Conservation (phyloP, 495 filamentous ascomycete species). For the Neurospora discreta region DNA sequence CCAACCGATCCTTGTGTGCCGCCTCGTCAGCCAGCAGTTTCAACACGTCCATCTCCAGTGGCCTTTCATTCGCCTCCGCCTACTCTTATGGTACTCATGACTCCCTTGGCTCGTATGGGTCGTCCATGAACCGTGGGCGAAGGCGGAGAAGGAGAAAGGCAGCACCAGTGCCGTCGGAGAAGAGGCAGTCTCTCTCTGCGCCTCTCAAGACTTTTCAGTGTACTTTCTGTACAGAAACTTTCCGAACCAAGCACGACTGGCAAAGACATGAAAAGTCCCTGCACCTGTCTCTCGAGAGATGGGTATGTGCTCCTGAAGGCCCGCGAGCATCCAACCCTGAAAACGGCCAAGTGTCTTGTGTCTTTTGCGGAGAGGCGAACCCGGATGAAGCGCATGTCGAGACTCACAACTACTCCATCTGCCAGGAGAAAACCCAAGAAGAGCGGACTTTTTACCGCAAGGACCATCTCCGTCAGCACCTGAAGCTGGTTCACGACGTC, state of each 20-base stretch:
- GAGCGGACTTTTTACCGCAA: constrained; percentile 75
- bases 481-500: constrained; percentile 64
- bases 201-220: constrained; percentile 59
- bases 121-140: constrained; percentile 44
- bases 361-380: constrained; percentile 52
- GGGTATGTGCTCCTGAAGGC: constrained; percentile 66
- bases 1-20: constrained; percentile 55
- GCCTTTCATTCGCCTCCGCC: constrained; percentile 60
- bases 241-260: constrained; percentile 80
- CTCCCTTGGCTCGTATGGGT: constrained; percentile 58
- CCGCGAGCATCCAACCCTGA: constrained; percentile 38
- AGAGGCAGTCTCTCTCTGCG: constrained; percentile 11
- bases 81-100: constrained; percentile 56
- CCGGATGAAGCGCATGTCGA: constrained; percentile 53
- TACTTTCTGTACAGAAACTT: constrained; percentile 74
- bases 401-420: constrained; percentile 58
- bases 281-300: constrained; percentile 65
- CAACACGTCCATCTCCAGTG: constrained; percentile 58
- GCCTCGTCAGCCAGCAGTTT: constrained; percentile 62
- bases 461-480: constrained; percentile 73
- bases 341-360: constrained; percentile 45
- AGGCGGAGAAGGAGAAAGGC: constrained; percentile 54
- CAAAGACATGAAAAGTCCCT: constrained; percentile 72
- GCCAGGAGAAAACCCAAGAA: constrained; percentile 47
- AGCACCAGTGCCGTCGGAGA: background rate